Evolutionary conservation across 768 basidiomycete genomes (phyloP), one percentile per base, ranked within the genome.

Genomic region (Suillus discolor): DNA sequence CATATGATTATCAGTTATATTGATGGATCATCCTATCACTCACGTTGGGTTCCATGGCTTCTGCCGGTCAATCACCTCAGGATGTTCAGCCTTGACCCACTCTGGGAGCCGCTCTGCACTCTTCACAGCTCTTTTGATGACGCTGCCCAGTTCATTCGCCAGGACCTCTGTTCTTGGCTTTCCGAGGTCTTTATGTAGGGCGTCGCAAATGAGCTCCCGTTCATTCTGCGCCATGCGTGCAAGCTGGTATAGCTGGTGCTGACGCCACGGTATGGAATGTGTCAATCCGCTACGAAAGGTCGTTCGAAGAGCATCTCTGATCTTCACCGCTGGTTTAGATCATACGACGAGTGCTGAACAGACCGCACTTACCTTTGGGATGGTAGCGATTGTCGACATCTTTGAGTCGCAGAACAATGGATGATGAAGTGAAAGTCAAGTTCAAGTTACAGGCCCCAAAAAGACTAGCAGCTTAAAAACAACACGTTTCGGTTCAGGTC

Each of bases 221-320:
- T 93, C 89, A 28, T 91, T 86, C 69, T 90, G 85, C n/a, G 82
- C 75, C 76, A 91, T 76, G 31, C 81, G 84, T 36, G 85, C 87
- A 42, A 92, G 80, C 68, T 88, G 87, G 53, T 80, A 78, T 53
- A 93, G 81, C 68, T 93, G 92, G 59, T 84, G 81, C 62, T 84
- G 83, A n/a, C 92, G 83, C 83, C 85, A 92, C 65, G 77, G 74
- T 49, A 92, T 68, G 3, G 86, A 77, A n/a, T 78, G 80, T 0
- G 87, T 83, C 47, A 78, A 70, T 2, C 87, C 85, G 0, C 79
- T 68, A 31, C 74, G 74, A 76, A 90, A 91, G 6, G 84, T 84
- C 39, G 75, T 71, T 6, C 74, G 77, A 9, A 91, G 72, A 1
- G 70, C 42, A 13, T 74, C 75, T 66, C 79, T 73, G 65, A 80